Evolutionary conservation across 208 protist species (phyloP), one percentile per base, ranked within the genome.

Genomic region (Naegleria gruberi): DNA sequence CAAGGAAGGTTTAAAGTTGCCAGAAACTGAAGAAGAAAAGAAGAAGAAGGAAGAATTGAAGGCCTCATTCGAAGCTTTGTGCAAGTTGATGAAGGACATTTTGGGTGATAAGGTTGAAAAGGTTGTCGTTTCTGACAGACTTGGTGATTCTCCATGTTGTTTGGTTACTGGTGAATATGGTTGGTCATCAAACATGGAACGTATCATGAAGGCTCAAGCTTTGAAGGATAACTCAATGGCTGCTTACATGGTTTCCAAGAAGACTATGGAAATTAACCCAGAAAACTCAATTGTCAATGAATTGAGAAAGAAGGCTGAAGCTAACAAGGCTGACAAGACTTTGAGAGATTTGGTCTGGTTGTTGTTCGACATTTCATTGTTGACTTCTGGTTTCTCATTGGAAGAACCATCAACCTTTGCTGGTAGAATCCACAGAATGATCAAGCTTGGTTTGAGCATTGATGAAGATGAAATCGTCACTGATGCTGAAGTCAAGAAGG

Each of bases 21-120:
- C 97, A 47, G 95, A 99, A 92, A 95, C 94, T 44, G 98, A 99
- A 89, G 98, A 99, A 85, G 97, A 99, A 93, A 98, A 99, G 93
- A 98, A 98, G 92, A 93, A 96, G 91, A 91, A 92, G 45, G 98
- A 99, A 94, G 97, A 99, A 91, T 90, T 96, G 82, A 98, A 98
- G 94, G 94, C 95, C 26, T 91, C 93, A 23, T 98, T 94, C 94
- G 97, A 99, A 94, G 93, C 93, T 89, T 94, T 99, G 83, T 97
- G 94, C 95, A 99, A 98, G 94, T 91, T 96, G 57, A 97, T 99
- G 90, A 99, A 99, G 96, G 98, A 99, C 42, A 97, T 99, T 90
- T 95, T 99, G 19, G 98, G 98, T 89, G 98, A 99, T 92, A 99
- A 99, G 94, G 96, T 99, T 88, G 97, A 99, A 94, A 99, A 99